Percentiles rank a stretch among this genome's conserved stretches.
Conservation (phyloP, 768 basidiomycete genomes). For the Hypholoma fasciculare region DNA sequence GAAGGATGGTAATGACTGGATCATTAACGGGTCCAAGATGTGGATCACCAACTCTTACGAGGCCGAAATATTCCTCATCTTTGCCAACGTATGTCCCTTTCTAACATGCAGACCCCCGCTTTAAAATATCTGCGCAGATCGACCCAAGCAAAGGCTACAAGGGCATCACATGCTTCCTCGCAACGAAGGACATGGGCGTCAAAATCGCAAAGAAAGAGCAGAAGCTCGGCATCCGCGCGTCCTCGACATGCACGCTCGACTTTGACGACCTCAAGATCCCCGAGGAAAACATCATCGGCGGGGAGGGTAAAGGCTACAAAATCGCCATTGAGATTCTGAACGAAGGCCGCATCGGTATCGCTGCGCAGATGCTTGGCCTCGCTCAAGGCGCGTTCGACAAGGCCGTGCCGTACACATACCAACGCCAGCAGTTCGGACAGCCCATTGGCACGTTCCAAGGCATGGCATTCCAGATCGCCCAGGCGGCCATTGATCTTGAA, state of each 20-base stretch:
- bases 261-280: conserved; percentile 91
- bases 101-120: background rate
- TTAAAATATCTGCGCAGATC: conserved; percentile 36
- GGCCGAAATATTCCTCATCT: conserved; percentile 90
- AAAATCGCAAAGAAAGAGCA: conserved; percentile 99
- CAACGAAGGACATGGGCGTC: conserved; percentile 95
- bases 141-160: conserved; percentile 97
- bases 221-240: conserved; percentile 95
- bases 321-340: conserved; percentile 97
- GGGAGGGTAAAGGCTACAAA: conserved; percentile 93
- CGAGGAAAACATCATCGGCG: conserved; percentile 89
- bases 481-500: conserved; percentile 89
- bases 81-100: conserved; percentile 73
- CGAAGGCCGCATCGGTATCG: conserved; percentile 97
- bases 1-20: conserved; percentile 82
- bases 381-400: conserved; percentile 98
- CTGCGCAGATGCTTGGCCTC: conserved; percentile 97
- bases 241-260: conserved; percentile 91
- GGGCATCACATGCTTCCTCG: conserved; percentile 97
- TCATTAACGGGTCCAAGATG: conserved; percentile 98
- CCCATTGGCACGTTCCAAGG: conserved; percentile 94
- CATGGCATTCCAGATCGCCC: conserved; percentile 93
- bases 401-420: conserved; percentile 92
- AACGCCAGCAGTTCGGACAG: conserved; percentile 93
- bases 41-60: conserved; percentile 98